Base-by-base conservation (phyloP, 495 filamentous ascomycete genomes). In the Penicillium simplicissimum region DNA sequence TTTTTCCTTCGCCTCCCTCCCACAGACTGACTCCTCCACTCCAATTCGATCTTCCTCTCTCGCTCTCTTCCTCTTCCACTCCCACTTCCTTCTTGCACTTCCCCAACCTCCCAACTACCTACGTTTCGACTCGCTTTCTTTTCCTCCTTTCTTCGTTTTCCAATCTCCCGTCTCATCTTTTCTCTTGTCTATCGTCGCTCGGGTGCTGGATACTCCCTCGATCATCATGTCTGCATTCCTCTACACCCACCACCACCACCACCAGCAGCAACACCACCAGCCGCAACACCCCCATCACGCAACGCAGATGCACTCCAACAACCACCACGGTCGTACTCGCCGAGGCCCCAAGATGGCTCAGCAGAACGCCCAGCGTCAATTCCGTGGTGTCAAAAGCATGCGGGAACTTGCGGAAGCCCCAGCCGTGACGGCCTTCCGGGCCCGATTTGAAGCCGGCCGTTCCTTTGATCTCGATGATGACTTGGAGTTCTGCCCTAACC, bases 391-490 rank as follows among this genome's bases (percentile, higher is more conserved):
- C 34, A 83, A 90, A 71, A 93, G 87, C 67, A 92, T 92, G 84
- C 92, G 95, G 76, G 96, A 98, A 74, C 76, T 93, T 56, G 90
- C 88, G 67, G 93, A 97, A 69, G 82, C 87, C 49, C 86, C 87
- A 38, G 82, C 87, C 36, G 82, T 93, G 48, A 82, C 82, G 49
- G 86, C 87, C 61, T 96, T 92, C 77, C 89, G 93, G 59, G 84
- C 86, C 42, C 85, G 90, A 70, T 96, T 96, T 72, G 93, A 98
- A 74, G 90, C 93, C 65, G 91, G 89, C 47, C 88, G 92, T 57
- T 97, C 93, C 23, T 99, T 99, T 71, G 95, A 99, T 66, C 81
- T 99, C 66, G 94, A 97, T 67, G 95, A 98, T 71, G 95, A 98
- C 74, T 81, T 97, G 78, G 89, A 96, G 73, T 98, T 98, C 77